Evolutionary conservation across 23 red algal genomes (phyloP), one percentile per base, ranked within the genome.

Genomic region (Gracilaria vermiculophylla): DNA sequence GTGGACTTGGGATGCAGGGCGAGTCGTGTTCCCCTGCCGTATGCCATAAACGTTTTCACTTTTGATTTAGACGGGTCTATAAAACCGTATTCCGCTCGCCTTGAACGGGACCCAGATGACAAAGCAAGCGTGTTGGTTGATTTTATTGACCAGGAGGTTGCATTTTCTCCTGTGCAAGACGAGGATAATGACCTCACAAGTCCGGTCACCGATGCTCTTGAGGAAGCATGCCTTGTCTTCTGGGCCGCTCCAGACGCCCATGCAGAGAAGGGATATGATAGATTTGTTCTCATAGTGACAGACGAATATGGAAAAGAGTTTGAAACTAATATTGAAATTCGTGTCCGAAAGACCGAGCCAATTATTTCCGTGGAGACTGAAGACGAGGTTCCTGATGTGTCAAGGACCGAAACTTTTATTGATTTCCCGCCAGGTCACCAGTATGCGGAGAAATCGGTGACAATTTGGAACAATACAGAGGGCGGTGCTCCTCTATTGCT

Each of bases 401-500:
- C 53, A 36, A 44, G 84, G 29, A 61, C 62, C 32, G 84, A 91
- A n/a, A 91, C 87, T 17, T 31, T 44, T 50, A 62, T 91, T 32
- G 45, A 73, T 42, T 91, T 91, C 53, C 36, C 40, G 29, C 4
- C 36, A 12, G 56, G 45, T 44, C 8, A 48, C 33, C 19, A 42
- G 31, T 53, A 15, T 33, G 47, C 35, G 24, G 73, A 81, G 37
- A 61, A 72, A 42, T 50, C 44, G 4, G 45, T 91, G 1, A 91
- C 33, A 25, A 75, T 91, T 27, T 81, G 87, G 87, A 91, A 91
- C 52, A 66, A 80, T 2, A 91, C 87, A 34, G 55, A 62, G 23
- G 74, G 64, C 21, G 75, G 78, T 31, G 87, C 87, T 2, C 87
- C 87, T 10, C 75, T 91, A 39, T 81, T 91, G 52, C 39, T 91